phyloP scores from a whole-genome alignment of 441 rosid genomes.

The Arabidopsis hybrid region DNA sequence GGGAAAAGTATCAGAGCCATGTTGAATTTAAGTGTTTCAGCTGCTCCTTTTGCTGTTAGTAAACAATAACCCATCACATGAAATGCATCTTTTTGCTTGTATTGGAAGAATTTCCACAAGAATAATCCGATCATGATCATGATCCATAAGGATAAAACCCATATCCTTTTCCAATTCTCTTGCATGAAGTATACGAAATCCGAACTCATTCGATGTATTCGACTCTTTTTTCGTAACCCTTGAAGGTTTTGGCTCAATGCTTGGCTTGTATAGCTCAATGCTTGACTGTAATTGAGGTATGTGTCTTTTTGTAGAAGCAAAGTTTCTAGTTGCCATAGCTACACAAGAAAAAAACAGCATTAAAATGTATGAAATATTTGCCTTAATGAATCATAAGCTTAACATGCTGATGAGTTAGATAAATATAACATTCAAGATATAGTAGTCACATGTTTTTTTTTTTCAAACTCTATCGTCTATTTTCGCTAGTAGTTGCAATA shows the following conservation, averaged over 20 bases:
- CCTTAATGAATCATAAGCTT: constrained; percentile 4
- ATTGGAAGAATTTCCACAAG: constrained; percentile 53
- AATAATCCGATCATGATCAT: constrained; percentile 48
- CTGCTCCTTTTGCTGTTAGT: constrained; percentile 74
- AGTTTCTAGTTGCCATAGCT: constrained; percentile 66
- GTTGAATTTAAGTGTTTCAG: constrained; percentile 72
- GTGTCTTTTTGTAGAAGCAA: constrained; percentile 59
- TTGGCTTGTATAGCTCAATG: constrained; percentile 74
- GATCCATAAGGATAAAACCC: constrained; percentile 44
- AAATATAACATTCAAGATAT: constrained; percentile 11
- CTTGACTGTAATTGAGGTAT: constrained; percentile 55
- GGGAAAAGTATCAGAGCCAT: constrained; percentile 80
- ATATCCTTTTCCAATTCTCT: constrained; percentile 49
- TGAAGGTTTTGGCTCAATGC: constrained; percentile 56
- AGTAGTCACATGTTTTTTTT: constrained; percentile 5
- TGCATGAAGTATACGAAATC: constrained; percentile 44
- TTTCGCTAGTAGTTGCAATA: background rate
- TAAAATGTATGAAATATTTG: background rate
- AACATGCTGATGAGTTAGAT: constrained; percentile 11
- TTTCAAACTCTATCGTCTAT: background rate
- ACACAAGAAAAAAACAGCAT: constrained; percentile 14
- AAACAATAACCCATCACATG: constrained; percentile 70
- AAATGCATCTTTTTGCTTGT: constrained; percentile 61
- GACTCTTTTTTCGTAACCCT: constrained; percentile 48
- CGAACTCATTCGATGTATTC: constrained; percentile 42